phyloP scores from a whole-genome alignment of 2,329 filamentous ascomycete species.

The Epichloe sp. region DNA sequence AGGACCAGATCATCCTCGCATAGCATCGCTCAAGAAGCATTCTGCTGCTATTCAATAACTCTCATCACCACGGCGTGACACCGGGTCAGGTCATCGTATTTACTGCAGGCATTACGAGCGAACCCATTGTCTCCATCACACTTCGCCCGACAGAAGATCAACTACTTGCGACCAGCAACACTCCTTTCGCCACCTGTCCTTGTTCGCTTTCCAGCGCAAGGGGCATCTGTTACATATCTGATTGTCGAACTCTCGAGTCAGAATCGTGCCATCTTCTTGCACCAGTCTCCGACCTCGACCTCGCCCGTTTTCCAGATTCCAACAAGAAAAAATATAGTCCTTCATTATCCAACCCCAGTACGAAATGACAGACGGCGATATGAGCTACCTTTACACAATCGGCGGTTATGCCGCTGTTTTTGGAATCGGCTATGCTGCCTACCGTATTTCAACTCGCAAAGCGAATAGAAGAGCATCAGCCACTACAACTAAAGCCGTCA shows the following conservation, averaged over 20 bases:
- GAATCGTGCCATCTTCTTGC: background rate
- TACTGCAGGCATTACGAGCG: background rate
- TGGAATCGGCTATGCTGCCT: conserved; percentile 22
- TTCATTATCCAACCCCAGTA: background rate
- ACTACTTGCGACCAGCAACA: background rate
- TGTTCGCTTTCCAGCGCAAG: background rate
- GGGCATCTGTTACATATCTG: background rate
- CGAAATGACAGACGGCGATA: conserved; percentile 20
- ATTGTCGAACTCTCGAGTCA: background rate
- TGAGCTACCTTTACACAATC: conserved; percentile 24
- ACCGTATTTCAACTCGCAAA: conserved; percentile 22
- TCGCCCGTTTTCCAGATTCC: background rate
- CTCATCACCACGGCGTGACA: background rate
- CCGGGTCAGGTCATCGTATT: background rate
- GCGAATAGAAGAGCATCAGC: conserved; percentile 18
- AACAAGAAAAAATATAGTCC: background rate
- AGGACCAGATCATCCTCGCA: background rate
- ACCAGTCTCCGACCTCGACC: background rate
- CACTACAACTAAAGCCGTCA: conserved; percentile 16
- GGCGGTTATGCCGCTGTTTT: conserved; percentile 24
- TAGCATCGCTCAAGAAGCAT: conserved; percentile 1
- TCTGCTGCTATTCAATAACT: background rate
- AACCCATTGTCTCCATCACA: background rate
- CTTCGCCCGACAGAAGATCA: background rate
- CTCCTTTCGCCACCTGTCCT: background rate